These are phyloP conservation scores for Tinospora cordifolia DNA, from an alignment of 164 flowering plant species.

Conservation along the genomic window DNA sequence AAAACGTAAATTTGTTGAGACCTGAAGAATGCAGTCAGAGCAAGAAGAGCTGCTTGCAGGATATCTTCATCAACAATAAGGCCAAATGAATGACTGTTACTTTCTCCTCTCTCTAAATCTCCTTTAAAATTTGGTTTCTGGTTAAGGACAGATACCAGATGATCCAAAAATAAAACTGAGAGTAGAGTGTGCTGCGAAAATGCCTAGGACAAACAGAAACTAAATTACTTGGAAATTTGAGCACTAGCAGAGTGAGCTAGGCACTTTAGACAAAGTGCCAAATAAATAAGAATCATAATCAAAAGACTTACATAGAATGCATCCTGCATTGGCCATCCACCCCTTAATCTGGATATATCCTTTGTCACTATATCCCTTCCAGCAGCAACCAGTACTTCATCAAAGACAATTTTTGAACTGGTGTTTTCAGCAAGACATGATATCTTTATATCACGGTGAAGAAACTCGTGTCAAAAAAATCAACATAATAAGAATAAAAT, in stretches of 20 bases:
- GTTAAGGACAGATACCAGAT: slow-evolving; percentile 55
- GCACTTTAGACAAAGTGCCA: not conserved
- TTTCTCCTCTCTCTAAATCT: slow-evolving; percentile 49
- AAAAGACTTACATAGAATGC: slow-evolving; percentile 69
- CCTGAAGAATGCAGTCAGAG: slow-evolving; percentile 93
- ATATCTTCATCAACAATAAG: slow-evolving; percentile 37
- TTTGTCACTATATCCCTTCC: slow-evolving; percentile 82
- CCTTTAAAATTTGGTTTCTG: slow-evolving; percentile 36
- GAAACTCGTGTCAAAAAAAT: slow-evolving; percentile 22
- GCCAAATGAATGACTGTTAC: slow-evolving; percentile 28
- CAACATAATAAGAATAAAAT: no score
- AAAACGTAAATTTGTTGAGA: slow-evolving; percentile 11
- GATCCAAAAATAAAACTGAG: slow-evolving; percentile 71
- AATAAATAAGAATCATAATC: not conserved
- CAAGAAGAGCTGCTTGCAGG: slow-evolving; percentile 67
- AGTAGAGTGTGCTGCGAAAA: slow-evolving; percentile 84
- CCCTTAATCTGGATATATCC: slow-evolving; percentile 85
- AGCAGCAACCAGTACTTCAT: slow-evolving; percentile 77
- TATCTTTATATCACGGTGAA: slow-evolving; percentile 47
- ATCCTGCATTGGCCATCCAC: slow-evolving; percentile 98
- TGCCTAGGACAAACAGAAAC: slow-evolving; percentile 37
- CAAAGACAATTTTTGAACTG: slow-evolving; percentile 58
- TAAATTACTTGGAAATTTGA: not conserved
- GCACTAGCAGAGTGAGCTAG: not conserved
- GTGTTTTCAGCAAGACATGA: slow-evolving; percentile 83